These are phyloP conservation scores for Aspergillus nidulans DNA, from an alignment of 495 filamentous ascomycete species.

Conservation along the genomic window DNA sequence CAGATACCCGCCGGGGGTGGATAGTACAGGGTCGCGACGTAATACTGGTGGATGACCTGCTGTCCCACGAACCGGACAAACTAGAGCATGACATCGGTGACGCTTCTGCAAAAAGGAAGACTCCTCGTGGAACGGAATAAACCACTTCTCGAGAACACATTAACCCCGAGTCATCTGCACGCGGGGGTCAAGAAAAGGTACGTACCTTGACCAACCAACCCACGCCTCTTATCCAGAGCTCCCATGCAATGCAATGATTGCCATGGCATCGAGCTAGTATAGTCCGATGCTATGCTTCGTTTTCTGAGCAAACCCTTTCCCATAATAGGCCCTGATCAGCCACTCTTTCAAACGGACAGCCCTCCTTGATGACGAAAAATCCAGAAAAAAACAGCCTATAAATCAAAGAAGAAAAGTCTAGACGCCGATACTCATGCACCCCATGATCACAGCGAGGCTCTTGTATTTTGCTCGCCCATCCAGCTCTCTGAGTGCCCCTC, in stretches of 20 bases:
- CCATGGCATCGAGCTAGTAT: constrained; percentile 14
- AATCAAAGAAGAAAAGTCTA: background rate
- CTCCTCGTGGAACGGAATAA: constrained; percentile 8
- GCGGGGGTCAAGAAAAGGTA: constrained; percentile 11
- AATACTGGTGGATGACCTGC: background rate
- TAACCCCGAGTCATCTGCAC: constrained; percentile 19
- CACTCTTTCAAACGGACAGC: background rate
- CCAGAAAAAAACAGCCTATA: too few relatives aligned
- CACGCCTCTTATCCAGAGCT: background rate
- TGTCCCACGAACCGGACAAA: background rate
- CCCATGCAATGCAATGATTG: constrained; percentile 21
- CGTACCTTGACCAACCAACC: background rate
- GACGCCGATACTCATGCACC: background rate
- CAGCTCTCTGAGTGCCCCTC: background rate
- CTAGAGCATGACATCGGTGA: constrained; percentile 5
- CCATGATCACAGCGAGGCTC: background rate
- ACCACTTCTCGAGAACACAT: constrained; percentile 10
- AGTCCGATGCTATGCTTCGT: constrained; percentile 11
- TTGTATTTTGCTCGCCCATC: background rate
- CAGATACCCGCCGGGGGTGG: background rate
- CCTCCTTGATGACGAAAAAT: background rate
- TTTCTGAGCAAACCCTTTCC: constrained; percentile 5
- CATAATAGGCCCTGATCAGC: constrained; percentile 8
- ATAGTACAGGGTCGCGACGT: background rate
- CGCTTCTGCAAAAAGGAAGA: background rate